A percentile compares a stretch with the other conserved stretches of the same genome.
Evolutionary conservation across 148 eudicot genomes (phyloP).

Genomic region (Camellia sinensis): DNA sequence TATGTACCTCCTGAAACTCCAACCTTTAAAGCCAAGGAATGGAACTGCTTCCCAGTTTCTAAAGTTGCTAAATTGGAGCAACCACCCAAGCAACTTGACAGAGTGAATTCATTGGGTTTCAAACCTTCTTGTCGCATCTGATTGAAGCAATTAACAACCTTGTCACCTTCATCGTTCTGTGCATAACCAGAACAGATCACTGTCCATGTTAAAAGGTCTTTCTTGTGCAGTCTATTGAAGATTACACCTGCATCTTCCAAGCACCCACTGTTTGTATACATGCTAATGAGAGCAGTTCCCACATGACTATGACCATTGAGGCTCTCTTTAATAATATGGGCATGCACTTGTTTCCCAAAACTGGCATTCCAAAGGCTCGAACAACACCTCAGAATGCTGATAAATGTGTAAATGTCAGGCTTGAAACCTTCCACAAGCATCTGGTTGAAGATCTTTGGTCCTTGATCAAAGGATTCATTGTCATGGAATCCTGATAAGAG

Average conservation of each 20-base stretch:
- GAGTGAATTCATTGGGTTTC: slow-evolving; percentile 41
- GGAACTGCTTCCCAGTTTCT: slow-evolving; percentile 37
- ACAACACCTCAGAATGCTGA: slow-evolving; percentile 41
- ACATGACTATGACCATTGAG: slow-evolving; percentile 17
- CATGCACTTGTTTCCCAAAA: slow-evolving; percentile 47
- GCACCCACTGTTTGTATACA: slow-evolving; percentile 39
- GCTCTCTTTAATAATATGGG: slow-evolving; percentile 28
- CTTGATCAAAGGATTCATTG: slow-evolving; percentile 29
- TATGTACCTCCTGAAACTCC: slow-evolving; percentile 30
- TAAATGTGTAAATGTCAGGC: slow-evolving; percentile 37
- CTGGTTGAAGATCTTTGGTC: slow-evolving; percentile 25
- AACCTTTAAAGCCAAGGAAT: slow-evolving; percentile 37
- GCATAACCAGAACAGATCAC: slow-evolving; percentile 35
- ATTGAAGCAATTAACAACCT: slow-evolving; percentile 30
- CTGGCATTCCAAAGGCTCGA: slow-evolving; percentile 25
- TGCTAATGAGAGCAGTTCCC: slow-evolving; percentile 44
- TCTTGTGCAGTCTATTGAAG: slow-evolving; percentile 29
- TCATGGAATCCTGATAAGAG: slow-evolving; percentile 42
- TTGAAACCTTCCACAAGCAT: slow-evolving; percentile 42
- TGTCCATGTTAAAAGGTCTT: slow-evolving; percentile 44
- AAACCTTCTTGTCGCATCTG: slow-evolving; percentile 42
- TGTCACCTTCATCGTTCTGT: slow-evolving; percentile 41
- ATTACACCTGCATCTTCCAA: slow-evolving; percentile 30
- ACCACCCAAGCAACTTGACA: slow-evolving; percentile 41
- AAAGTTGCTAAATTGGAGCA: slow-evolving; percentile 37